Base-by-base conservation (phyloP, 164 flowering plant species). In the Dillenia suffruticosa region DNA sequence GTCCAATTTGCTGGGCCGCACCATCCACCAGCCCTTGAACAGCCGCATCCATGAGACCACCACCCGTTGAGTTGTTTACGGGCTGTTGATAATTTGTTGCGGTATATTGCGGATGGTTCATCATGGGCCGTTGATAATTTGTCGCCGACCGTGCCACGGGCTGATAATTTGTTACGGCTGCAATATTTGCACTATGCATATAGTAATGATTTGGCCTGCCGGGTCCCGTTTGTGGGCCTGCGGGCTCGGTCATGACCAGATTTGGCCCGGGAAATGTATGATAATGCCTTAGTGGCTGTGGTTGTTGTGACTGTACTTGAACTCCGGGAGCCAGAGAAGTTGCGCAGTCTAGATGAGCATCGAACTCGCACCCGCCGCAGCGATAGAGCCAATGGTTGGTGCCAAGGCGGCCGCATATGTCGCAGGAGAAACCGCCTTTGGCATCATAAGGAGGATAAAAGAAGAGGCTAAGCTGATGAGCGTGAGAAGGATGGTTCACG, bases 331-430 rank as follows among this genome's bases (percentile, higher is more conserved):
- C 9, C 1, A 16, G 15, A 2, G 58, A 16, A 7, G 49, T 62
- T 5, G 72, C 70, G 15, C 77, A 77, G 55, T 56, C 57, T 44
- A 70, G 9, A 49, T 73, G 75, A 44, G 57, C 77, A 59, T 77
- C 80, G 47, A 77, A 77, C 19, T 46, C 73, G 47, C 75, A 77
- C 10, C 51, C 8, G 17, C 24, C 45, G 56, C 80, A 73, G 12
- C 73, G 49, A 43, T 77, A 73, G 10, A 70, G 63, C 80, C 80
- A 77, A 22, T 63, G 63, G 17, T 71, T 68, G 5, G 63, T 59
- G 10, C 75, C 77, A 32, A 57, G 22, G 49, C 22, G 68, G 2
- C 15, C 26, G 12, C 80, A 77, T 15, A 73, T 60, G 51, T 73
- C 75, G 9, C 80, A 77, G 12, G 57, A 50, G 48, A 77, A 77